Conservation (phyloP, 1,284 basidiomycete genomes). For the Cutaneotrichosporon sp. region DNA sequence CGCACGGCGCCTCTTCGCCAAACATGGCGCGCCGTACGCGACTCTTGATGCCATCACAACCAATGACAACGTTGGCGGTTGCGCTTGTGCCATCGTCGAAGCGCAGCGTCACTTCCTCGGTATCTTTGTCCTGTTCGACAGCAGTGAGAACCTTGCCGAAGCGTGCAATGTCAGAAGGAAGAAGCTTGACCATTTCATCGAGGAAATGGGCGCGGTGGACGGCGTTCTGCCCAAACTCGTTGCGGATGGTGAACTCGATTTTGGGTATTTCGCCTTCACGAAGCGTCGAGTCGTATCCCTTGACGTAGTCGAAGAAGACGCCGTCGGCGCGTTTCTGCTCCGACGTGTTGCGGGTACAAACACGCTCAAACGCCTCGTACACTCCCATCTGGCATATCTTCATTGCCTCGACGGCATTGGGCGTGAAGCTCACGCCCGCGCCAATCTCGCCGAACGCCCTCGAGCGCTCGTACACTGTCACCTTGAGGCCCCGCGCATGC, state of each 20-base stretch:
- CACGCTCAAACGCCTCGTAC: constrained; percentile 15
- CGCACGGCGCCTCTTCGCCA: constrained; percentile 13
- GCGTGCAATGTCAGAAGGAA: constrained; percentile 3
- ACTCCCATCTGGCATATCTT: constrained; percentile 13
- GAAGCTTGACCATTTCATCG: constrained; percentile 20
- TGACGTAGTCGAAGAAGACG: constrained; percentile 16
- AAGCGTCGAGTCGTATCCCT: constrained; percentile 4
- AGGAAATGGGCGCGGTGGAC: constrained; percentile 23
- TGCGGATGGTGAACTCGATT: constrained; percentile 9
- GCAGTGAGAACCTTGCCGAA: constrained; percentile 17
- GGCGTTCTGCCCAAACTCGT: constrained; percentile 15
- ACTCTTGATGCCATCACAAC: constrained; percentile 23
- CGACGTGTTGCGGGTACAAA: constrained; percentile 16
- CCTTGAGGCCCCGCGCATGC: constrained; percentile 7
- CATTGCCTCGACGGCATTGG: constrained; percentile 19
- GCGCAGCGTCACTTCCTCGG: background rate
- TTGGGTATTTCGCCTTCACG: background rate
- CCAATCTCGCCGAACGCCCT: constrained; percentile 22
- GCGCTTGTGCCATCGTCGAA: constrained; percentile 18
- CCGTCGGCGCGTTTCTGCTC: constrained; percentile 5
- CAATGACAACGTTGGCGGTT: constrained; percentile 10
- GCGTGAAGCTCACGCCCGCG: constrained; percentile 19
- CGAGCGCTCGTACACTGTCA: constrained; percentile 20
- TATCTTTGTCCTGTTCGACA: background rate
- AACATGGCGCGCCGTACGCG: constrained; percentile 9